Conservation (phyloP, 2,329 filamentous ascomycete genomes). For the Phyllosticta capitalensis region DNA sequence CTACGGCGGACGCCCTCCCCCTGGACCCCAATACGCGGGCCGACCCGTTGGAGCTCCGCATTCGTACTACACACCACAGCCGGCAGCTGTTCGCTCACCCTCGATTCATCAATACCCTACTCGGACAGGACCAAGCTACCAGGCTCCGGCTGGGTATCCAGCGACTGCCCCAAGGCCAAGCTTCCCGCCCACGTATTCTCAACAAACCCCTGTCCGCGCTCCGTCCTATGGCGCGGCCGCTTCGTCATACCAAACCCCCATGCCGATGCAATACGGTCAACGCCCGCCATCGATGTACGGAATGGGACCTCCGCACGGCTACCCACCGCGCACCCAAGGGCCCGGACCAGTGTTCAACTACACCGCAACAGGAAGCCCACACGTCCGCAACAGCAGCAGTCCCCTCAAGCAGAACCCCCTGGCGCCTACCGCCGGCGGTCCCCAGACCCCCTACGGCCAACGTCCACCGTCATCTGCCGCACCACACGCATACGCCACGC, state of each 20-base stretch:
- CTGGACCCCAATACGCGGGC: constrained; percentile 12
- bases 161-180: constrained; percentile 13
- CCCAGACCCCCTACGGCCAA: constrained; percentile 15
- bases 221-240: constrained; percentile 9
- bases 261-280: constrained; percentile 21
- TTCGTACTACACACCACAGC: constrained; percentile 27
- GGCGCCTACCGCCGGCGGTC: constrained; percentile 15
- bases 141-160: constrained; percentile 21
- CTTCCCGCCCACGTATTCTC: constrained; percentile 21
- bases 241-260: constrained; percentile 4
- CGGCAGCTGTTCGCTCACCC: constrained; percentile 24
- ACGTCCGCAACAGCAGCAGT: constrained; percentile 23
- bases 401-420: constrained; percentile 25
- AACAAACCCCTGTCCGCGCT: constrained; percentile 11
- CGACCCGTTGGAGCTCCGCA: constrained; percentile 22
- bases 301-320: constrained; percentile 22
- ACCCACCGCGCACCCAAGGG: constrained; percentile 25
- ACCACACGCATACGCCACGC: constrained; percentile 4
- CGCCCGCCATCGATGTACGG: constrained; percentile 23
- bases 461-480: constrained; percentile 22
- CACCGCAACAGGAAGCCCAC: constrained; percentile 19
- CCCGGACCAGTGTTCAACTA: constrained; percentile 24
- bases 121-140: constrained; percentile 21
- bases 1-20: not conserved
- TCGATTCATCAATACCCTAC: constrained; percentile 28